phyloP scores from a whole-genome alignment of 2,329 filamentous ascomycete genomes.

The Neonectria sp. region DNA sequence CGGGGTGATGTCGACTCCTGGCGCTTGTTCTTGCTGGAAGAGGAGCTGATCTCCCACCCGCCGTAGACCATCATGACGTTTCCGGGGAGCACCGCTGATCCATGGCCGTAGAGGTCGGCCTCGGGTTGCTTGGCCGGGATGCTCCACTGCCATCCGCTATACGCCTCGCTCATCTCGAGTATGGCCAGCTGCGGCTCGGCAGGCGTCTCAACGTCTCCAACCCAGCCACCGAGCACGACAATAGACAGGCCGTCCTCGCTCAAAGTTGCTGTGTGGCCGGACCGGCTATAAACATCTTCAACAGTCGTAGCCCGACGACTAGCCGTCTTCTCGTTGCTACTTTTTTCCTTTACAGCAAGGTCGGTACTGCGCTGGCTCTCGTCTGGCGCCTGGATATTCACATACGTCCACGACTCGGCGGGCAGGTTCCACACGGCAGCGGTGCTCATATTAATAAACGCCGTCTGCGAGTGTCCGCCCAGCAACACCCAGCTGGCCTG shows the following conservation, averaged over 20 bases:
- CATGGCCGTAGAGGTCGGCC: slow-evolving; percentile 73
- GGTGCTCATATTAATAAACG: slow-evolving; percentile 96
- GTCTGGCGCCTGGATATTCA: slow-evolving; percentile 70
- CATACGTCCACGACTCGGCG: slow-evolving; percentile 88
- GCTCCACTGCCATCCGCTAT: slow-evolving; percentile 82
- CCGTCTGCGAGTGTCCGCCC: slow-evolving; percentile 85
- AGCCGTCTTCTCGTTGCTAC: slow-evolving; percentile 11
- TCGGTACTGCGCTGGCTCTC: slow-evolving; percentile 63
- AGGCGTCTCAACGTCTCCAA: slow-evolving; percentile 82
- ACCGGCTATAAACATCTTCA: slow-evolving; percentile 79
- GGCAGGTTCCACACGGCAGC: slow-evolving; percentile 90
- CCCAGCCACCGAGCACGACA: slow-evolving; percentile 91
- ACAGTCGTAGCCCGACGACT: slow-evolving; percentile 39
- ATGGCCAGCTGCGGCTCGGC: slow-evolving; percentile 87
- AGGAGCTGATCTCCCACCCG: slow-evolving; percentile 66
- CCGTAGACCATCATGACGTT: slow-evolving; percentile 80
- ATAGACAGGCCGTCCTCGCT: slow-evolving; percentile 84
- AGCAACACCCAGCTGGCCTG: slow-evolving; percentile 85
- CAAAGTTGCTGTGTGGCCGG: slow-evolving; percentile 89
- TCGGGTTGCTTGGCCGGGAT: slow-evolving; percentile 69
- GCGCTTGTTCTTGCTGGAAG: slow-evolving; percentile 52
- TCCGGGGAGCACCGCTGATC: slow-evolving; percentile 73
- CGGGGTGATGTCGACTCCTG: slow-evolving; percentile 51
- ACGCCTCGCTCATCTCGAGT: slow-evolving; percentile 81
- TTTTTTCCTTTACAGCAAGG: slow-evolving; percentile 62